Conservation (phyloP, 73 alveolate genomes). For the Effrenium voratum region DNA sequence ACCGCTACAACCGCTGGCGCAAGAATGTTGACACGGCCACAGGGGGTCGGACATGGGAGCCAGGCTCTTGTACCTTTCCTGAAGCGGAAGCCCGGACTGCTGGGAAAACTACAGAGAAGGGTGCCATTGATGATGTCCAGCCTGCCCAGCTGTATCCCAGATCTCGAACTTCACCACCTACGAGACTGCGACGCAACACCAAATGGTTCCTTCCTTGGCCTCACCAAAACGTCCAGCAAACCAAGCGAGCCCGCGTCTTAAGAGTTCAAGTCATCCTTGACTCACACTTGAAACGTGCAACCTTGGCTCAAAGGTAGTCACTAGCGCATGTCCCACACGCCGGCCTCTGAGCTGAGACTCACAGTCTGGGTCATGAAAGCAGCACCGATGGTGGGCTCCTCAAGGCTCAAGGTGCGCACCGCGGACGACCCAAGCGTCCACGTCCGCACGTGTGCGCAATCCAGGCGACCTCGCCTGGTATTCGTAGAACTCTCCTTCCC, state of each 20-base stretch:
- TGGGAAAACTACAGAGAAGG: background rate
- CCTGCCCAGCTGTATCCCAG: constrained; percentile 96
- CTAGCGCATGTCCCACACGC: too few relatives aligned
- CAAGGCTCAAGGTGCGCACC: too few relatives aligned
- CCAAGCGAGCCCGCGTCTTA: too few relatives aligned
- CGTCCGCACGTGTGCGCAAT: background rate
- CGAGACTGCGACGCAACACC: too few relatives aligned
- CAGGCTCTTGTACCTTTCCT: constrained; percentile 86
- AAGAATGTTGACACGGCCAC: background rate
- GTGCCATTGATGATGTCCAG: background rate
- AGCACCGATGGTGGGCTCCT: constrained; percentile 96
- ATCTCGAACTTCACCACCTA: constrained; percentile 94
- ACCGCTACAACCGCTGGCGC: too few relatives aligned
- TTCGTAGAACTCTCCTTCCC: constrained; percentile 95
- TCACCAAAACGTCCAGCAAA: too few relatives aligned
- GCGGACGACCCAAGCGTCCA: background rate
- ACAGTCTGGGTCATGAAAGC: constrained; percentile 96
- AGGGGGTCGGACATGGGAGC: constrained; percentile 60
- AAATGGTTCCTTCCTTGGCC: too few relatives aligned
- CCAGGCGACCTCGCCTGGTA: constrained; percentile 64
- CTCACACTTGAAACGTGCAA: too few relatives aligned
- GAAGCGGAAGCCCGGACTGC: background rate
- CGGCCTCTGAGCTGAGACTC: constrained; percentile 87
- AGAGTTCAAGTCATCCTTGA: too few relatives aligned
- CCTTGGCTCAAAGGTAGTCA: too few relatives aligned